These are phyloP conservation scores for Metschnikowia gruessii DNA, from an alignment of 805 yeast genomes.

Conservation along the genomic window DNA sequence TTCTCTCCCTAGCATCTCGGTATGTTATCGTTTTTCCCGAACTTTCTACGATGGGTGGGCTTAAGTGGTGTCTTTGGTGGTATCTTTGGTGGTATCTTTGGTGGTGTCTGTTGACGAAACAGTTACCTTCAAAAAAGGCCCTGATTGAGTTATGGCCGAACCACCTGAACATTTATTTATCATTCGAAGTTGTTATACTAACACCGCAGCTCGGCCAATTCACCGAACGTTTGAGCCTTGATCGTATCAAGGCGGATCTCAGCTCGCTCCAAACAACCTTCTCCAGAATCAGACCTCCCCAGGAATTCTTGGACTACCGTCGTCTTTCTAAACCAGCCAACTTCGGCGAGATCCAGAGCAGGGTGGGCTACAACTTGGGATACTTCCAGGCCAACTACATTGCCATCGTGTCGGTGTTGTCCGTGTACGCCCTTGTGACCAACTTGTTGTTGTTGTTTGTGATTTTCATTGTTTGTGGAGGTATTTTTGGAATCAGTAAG, in stretches of 20 bases:
- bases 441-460: conserved; percentile 84
- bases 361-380: conserved; percentile 82
- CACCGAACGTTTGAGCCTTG: conserved; percentile 25
- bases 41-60: too few relatives aligned
- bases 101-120: too few relatives aligned
- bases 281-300: conserved; percentile 78
- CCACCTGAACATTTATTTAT: too few relatives aligned
- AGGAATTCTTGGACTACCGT: conserved; percentile 89
- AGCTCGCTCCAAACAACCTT: conserved; percentile 57
- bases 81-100: too few relatives aligned
- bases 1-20: conserved; percentile 39
- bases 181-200: not conserved
- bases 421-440: conserved; percentile 83
- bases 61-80: too few relatives aligned
- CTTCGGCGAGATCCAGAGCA: conserved; percentile 82
- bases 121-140: too few relatives aligned
- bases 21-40: conserved; percentile 24
- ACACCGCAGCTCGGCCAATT: conserved; percentile 9
- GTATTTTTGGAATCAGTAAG: conserved; percentile 73
- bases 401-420: conserved; percentile 64
- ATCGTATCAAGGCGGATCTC: conserved; percentile 25
- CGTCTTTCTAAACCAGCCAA: conserved; percentile 88
- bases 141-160: too few relatives aligned
- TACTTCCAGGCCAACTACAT: conserved; percentile 87
- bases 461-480: conserved; percentile 63